These are phyloP conservation scores for Brettanomyces custersianus DNA, from an alignment of 805 yeast species.

Conservation along the genomic window DNA sequence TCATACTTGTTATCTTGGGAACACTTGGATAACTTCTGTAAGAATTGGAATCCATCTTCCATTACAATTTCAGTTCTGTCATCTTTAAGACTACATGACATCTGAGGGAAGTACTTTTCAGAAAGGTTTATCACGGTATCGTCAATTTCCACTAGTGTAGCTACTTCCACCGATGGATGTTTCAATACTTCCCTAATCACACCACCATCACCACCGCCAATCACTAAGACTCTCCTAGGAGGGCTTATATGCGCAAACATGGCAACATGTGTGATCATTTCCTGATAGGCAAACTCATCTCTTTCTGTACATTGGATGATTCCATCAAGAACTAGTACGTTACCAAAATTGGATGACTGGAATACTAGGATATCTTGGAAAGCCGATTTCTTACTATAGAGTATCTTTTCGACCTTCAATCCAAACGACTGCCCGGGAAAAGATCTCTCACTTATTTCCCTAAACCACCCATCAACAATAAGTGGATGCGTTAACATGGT, in stretches of 20 bases:
- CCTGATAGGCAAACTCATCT: slow-evolving; percentile 93
- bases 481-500: slow-evolving; percentile 36
- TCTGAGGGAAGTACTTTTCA: slow-evolving; percentile 62
- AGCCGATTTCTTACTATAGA: slow-evolving; percentile 58
- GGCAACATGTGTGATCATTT: slow-evolving; percentile 80
- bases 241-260: slow-evolving; percentile 71
- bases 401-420: slow-evolving; percentile 50
- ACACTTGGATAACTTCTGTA: slow-evolving; percentile 33
- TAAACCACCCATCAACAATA: slow-evolving; percentile 69
- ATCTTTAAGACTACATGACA: slow-evolving; percentile 61
- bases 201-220: slow-evolving; percentile 97
- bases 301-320: slow-evolving; percentile 86
- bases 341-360: slow-evolving; percentile 68
- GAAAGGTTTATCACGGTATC: slow-evolving; percentile 68
- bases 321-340: slow-evolving; percentile 83
- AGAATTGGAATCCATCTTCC: slow-evolving; percentile 77
- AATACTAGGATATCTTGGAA: slow-evolving; percentile 82
- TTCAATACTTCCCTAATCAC: slow-evolving; percentile 82
- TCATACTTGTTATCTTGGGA: slow-evolving; percentile 48
- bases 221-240: slow-evolving; percentile 66
- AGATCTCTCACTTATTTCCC: slow-evolving; percentile 56
- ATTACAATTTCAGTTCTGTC: slow-evolving; percentile 58
- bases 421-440: slow-evolving; percentile 88
- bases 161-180: slow-evolving; percentile 45
- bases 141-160: slow-evolving; percentile 85